phyloP scores from a whole-genome alignment of 139 green algal genomes.

The Chlamydomonas schloesseri region DNA sequence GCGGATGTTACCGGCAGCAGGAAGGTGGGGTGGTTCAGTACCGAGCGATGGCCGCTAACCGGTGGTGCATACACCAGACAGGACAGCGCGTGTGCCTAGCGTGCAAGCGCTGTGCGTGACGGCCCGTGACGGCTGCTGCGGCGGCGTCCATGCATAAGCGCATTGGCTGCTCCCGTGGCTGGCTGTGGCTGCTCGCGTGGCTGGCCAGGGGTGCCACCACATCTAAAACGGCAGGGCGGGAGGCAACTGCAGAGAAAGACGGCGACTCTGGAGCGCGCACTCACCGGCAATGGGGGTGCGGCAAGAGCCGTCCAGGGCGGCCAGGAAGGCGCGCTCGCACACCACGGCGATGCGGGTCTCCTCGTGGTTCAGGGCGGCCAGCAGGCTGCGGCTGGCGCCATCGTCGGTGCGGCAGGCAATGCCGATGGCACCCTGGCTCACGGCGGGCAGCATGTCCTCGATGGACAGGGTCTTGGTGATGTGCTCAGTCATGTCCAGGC shows the following conservation, averaged over 20 bases:
- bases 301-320: slow-evolving; percentile 97
- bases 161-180: no score
- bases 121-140: no score
- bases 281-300: slow-evolving; percentile 96
- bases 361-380: slow-evolving; percentile 97
- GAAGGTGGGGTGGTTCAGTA: background rate
- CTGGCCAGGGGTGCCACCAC: no score
- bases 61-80: no score
- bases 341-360: slow-evolving; percentile 95
- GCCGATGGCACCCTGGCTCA: slow-evolving; percentile 97
- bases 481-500: slow-evolving; percentile 95
- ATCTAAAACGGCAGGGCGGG: no score
- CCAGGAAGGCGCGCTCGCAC: slow-evolving; percentile 96
- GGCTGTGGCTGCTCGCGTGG: no score
- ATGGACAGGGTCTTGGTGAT: slow-evolving; percentile 88
- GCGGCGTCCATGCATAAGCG: no score
- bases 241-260: no score
- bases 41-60: no score
- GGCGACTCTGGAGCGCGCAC: background rate
- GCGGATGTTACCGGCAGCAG: background rate
- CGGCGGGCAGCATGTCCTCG: slow-evolving; percentile 97
- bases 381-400: slow-evolving; percentile 66
- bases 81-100: no score
- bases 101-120: no score
- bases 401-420: slow-evolving; percentile 96